Evolutionary conservation across 1,139 yeast species (phyloP).

Genomic region (Scheffersomyces illinoinensis): DNA sequence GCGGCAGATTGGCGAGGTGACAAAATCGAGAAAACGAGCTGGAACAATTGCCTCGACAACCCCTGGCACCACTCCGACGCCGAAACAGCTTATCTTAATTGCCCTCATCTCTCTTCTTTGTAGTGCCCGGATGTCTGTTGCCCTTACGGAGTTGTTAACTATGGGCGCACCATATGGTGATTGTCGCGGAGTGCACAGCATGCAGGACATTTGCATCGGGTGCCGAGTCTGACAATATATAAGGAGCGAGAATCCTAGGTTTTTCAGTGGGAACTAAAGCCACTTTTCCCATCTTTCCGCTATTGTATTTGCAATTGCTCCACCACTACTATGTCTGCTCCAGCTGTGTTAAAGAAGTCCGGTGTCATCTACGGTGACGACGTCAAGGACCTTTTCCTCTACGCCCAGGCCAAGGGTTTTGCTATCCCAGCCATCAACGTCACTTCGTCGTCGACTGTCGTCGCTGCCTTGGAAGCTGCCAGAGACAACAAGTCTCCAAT

Average conservation of each 20-base stretch:
- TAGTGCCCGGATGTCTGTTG: conserved; percentile 4
- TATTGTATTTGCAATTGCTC: conserved; percentile 2
- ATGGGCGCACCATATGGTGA: neutral
- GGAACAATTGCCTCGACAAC: neutral
- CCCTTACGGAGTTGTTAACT: conserved; percentile 3
- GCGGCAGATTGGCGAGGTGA: neutral
- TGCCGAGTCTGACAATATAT: neutral
- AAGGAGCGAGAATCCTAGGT: neutral
- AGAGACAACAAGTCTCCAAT: conserved; percentile 95
- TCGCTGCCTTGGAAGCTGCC: conserved; percentile 97
- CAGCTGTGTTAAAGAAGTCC: conserved; percentile 78
- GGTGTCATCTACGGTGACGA: conserved; percentile 99
- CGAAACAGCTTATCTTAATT: neutral
- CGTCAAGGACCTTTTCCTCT: conserved; percentile 86
- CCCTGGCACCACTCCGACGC: neutral
- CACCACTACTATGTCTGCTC: conserved; percentile 35
- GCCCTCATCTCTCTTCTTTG: neutral
- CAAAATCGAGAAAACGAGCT: neutral
- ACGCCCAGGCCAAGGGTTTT: conserved; percentile 89
- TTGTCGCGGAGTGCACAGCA: neutral
- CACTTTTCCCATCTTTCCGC: neutral
- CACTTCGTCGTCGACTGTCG: conserved; percentile 95
- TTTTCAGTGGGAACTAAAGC: neutral
- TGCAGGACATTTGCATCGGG: neutral
- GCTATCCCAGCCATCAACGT: conserved; percentile 99